Evolutionary conservation across 1,284 basidiomycete genomes (phyloP).

Genomic region (Microstroma glucosiphilum): DNA sequence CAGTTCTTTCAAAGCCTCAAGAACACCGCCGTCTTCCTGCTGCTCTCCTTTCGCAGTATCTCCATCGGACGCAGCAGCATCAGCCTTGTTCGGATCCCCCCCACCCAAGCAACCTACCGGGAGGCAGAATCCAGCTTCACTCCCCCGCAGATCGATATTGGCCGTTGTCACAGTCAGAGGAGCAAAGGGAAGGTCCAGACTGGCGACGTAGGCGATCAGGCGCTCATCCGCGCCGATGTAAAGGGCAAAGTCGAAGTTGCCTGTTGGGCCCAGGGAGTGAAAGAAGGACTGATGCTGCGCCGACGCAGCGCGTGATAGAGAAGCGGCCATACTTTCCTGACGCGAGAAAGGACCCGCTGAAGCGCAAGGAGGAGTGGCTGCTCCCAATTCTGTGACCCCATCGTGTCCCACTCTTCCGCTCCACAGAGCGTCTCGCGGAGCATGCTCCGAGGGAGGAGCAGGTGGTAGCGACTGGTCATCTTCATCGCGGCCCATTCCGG

Average conservation of each 20-base stretch:
- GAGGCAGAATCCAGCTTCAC: constrained; percentile 2
- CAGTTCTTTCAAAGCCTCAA: constrained; percentile 11
- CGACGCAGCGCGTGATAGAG: constrained; percentile 9
- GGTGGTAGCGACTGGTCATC: not conserved
- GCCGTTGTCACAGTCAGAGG: constrained; percentile 44
- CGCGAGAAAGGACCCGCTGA: not conserved
- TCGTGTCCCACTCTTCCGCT: not conserved
- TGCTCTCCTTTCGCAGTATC: constrained; percentile 5
- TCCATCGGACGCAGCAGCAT: not conserved
- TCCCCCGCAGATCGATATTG: constrained; percentile 19
- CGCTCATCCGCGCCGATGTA: constrained; percentile 45
- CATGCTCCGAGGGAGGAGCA: not conserved
- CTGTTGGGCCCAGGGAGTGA: constrained; percentile 10
- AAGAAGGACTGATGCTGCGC: not conserved
- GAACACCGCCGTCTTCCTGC: constrained; percentile 9
- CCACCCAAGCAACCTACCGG: not conserved
- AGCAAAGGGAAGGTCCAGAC: constrained; percentile 44
- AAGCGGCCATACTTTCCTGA: not conserved
- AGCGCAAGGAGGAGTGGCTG: not conserved
- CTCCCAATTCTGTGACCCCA: not conserved
- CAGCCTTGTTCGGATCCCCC: not conserved
- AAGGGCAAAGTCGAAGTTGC: constrained; percentile 45
- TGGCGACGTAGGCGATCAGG: constrained; percentile 42
- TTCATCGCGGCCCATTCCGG: not conserved
- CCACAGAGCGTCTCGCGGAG: not conserved